These are phyloP conservation scores for Clavaria fumosa DNA, from an alignment of 768 basidiomycete genomes.

Conservation along the genomic window DNA sequence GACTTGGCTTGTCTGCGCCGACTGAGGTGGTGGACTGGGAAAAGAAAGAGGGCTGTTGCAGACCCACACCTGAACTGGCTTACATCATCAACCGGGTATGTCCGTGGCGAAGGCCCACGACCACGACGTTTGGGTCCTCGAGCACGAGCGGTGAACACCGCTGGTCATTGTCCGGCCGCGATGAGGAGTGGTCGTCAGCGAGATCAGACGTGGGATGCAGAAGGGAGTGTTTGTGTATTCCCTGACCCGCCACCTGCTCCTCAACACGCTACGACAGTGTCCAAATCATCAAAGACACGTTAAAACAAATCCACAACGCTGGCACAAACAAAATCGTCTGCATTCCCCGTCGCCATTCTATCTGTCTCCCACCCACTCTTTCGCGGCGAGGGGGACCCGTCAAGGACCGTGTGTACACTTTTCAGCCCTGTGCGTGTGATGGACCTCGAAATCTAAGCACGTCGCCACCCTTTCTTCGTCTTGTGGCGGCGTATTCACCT, in stretches of 20 bases:
- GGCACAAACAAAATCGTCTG: too few species aligned
- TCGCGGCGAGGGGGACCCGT: too few species aligned
- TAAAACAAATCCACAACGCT: too few species aligned
- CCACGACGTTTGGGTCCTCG: background rate
- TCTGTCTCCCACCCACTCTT: too few species aligned
- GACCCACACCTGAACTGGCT: background rate
- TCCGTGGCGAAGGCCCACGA: background rate
- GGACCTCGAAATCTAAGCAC: too few species aligned
- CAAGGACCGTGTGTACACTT: too few species aligned
- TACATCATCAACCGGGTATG: too few species aligned
- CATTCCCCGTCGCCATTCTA: too few species aligned
- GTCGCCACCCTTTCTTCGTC: too few species aligned
- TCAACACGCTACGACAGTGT: slow-evolving; percentile 50
- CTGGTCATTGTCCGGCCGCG: background rate
- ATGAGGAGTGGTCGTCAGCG: background rate
- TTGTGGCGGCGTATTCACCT: too few species aligned
- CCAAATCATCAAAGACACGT: slow-evolving; percentile 63
- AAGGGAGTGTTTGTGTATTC: slow-evolving; percentile 24
- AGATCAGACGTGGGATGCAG: slow-evolving; percentile 14
- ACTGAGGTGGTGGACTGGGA: slow-evolving; percentile 22
- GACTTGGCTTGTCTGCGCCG: slow-evolving; percentile 16
- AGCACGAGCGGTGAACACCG: background rate
- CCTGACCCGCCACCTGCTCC: slow-evolving; percentile 32
- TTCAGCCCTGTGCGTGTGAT: too few species aligned
- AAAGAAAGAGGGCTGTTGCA: slow-evolving; percentile 3